A percentile compares a stretch with the other conserved stretches of the same genome.
These are phyloP conservation scores for Eragrostis nindensis DNA, from an alignment of 176 grass and related monocot species.

Conservation along the genomic window DNA sequence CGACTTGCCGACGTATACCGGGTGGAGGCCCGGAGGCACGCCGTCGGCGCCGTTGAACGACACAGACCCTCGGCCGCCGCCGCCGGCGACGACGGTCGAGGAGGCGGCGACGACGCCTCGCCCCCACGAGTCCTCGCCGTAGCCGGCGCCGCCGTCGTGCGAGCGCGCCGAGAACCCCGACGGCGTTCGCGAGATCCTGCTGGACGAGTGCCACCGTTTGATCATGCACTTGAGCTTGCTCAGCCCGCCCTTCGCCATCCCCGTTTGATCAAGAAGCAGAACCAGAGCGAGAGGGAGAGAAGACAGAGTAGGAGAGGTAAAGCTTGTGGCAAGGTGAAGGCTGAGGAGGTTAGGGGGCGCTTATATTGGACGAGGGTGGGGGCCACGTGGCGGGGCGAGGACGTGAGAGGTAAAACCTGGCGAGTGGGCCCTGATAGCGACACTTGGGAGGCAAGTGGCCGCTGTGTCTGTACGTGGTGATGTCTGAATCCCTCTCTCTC, in stretches of 20 bases:
- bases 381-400: constrained; percentile 14
- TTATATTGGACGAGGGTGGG: constrained; percentile 44
- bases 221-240: constrained; percentile 96
- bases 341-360: neutral
- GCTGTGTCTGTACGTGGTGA: constrained; percentile 31
- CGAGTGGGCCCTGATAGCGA: neutral
- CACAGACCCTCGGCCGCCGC: constrained; percentile 11
- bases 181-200: constrained; percentile 58
- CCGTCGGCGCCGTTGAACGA: constrained; percentile 70
- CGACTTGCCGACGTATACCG: constrained; percentile 90
- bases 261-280: neutral
- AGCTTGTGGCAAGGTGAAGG: constrained; percentile 9
- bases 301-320: neutral
- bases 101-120: neutral
- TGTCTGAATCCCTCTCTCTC: neutral
- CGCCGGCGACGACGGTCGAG: constrained; percentile 7
- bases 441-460: constrained; percentile 24
- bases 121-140: constrained; percentile 49
- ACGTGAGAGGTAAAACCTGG: constrained; percentile 22
- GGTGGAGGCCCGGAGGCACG: constrained; percentile 70
- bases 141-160: constrained; percentile 29
- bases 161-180: constrained; percentile 42
- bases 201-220: constrained; percentile 90
- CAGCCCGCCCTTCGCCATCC: constrained; percentile 71
- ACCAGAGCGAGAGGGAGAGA: neutral